A percentile compares a stretch with the other conserved stretches of the same genome.
These are phyloP conservation scores for Reutealis trisperma DNA, from an alignment of 345 rosid species.

Conservation along the genomic window DNA sequence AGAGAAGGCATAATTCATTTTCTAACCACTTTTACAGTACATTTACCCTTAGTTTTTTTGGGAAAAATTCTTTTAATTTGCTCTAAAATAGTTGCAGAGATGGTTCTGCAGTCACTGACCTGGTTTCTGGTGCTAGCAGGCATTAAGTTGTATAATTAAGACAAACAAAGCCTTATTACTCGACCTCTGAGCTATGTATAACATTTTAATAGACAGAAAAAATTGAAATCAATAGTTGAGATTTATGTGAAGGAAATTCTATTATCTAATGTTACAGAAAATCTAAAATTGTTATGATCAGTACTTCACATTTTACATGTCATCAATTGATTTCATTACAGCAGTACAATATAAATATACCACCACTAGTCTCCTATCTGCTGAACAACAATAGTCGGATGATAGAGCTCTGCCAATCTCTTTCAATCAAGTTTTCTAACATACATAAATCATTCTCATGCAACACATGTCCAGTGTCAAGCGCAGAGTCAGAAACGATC, in stretches of 20 bases:
- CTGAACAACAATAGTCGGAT: background rate
- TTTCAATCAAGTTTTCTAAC: background rate
- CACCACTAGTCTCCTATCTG: background rate
- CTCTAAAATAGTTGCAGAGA: too few species aligned
- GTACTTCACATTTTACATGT: conserved; percentile 1
- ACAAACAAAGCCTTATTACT: too few species aligned
- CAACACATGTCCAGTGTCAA: background rate
- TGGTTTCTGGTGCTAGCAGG: too few species aligned
- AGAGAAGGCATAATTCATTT: too few species aligned
- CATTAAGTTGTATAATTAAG: too few species aligned
- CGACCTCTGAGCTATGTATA: too few species aligned
- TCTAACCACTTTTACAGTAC: too few species aligned
- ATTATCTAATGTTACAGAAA: background rate
- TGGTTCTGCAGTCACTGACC: too few species aligned
- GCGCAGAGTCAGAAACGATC: conserved; percentile 10
- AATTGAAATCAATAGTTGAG: conserved; percentile 1
- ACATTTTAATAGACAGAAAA: background rate
- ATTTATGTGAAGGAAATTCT: background rate
- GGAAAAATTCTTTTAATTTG: too few species aligned
- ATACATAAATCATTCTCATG: background rate
- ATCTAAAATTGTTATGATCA: background rate
- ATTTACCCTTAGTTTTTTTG: too few species aligned
- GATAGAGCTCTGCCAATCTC: background rate
- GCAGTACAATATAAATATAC: background rate
- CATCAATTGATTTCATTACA: background rate